These are phyloP conservation scores for Cryptosporidium baileyi DNA, from an alignment of 169 alveolate species.

Conservation along the genomic window DNA sequence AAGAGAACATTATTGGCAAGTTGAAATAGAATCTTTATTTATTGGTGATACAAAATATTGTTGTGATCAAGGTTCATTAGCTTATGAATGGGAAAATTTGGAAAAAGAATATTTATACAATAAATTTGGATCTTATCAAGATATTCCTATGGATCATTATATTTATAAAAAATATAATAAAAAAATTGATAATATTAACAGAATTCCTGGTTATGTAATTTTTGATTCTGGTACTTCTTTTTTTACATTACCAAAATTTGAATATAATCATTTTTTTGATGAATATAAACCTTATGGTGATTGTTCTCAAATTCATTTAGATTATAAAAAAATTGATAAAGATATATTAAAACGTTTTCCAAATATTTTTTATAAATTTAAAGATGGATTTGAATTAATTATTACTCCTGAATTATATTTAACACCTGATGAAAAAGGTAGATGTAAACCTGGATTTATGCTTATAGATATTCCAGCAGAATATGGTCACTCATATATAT, in stretches of 20 bases:
- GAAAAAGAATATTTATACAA: conserved; percentile 29
- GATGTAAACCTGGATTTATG: conserved; percentile 87
- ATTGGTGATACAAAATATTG: conserved; percentile 84
- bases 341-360: conserved; percentile 72
- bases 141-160: conserved; percentile 36
- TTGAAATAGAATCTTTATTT: conserved; percentile 80
- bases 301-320: conserved; percentile 59
- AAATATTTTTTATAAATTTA: conserved; percentile 76
- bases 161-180: conserved; percentile 11
- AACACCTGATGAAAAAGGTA: conserved; percentile 69
- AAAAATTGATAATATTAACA: background rate
- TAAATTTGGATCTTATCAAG: conserved; percentile 50
- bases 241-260: conserved; percentile 83
- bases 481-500: conserved; percentile 85
- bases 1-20: conserved; percentile 89
- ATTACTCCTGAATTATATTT: conserved; percentile 72
- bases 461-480: conserved; percentile 88
- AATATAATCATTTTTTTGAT: conserved; percentile 74
- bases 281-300: conserved; percentile 75
- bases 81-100: conserved; percentile 59
- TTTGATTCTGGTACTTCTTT: conserved; percentile 88
- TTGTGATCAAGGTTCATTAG: conserved; percentile 77
- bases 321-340: conserved; percentile 13
- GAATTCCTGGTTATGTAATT: conserved; percentile 77
- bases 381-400: background rate